Evolutionary conservation across 2,329 filamentous ascomycete species (phyloP), one percentile per base, ranked within the genome.

Genomic region (Diaporthe citrichinensis): DNA sequence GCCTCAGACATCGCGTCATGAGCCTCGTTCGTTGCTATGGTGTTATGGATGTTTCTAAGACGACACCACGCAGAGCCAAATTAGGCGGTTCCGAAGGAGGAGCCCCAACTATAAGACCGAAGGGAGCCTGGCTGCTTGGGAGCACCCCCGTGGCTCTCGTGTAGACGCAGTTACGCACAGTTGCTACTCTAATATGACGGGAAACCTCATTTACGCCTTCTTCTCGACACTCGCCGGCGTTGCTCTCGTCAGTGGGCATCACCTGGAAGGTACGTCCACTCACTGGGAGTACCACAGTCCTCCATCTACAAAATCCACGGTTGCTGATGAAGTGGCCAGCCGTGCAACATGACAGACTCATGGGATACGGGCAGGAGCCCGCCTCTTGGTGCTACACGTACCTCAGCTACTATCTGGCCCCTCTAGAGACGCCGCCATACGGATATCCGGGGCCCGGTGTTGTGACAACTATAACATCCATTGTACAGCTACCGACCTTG

Each of bases 351-450:
- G 59, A 46, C 9, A 25, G 28, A 61, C 36, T 25, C 8, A 23
- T 46, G 25, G n/a, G 58, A 3, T 25, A 17, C 23, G 36, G 10
- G 7, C 14, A n/a, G n/a, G 39, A 44, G 59, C 59, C 59, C 6
- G 59, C 59, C n/a, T 65, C 59, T 23, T 65, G 9, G 6, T 65
- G 59, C 39, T 65, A 31, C 25, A 65, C 59, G 8, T 65, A 65
- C 39, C 46, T 31, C 59, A 65, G 59, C 8, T 65, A 8, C 31
- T 65, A 65, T 23, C 25, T 65, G 59, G 59, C 59, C 25, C 39
- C 59, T 23, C n/a, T 44, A 31, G 39, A 65, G 39, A 65, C 59
- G 23, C 39, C 36, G 15, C 39, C n/a, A 31, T 25, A 28, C 39
- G 39, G 39, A 20, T 65, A 65, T 31, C 59, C 59, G 23, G 10